These are phyloP conservation scores for Myrica gale DNA, from an alignment of 306 rosid genomes.

Conservation along the genomic window DNA sequence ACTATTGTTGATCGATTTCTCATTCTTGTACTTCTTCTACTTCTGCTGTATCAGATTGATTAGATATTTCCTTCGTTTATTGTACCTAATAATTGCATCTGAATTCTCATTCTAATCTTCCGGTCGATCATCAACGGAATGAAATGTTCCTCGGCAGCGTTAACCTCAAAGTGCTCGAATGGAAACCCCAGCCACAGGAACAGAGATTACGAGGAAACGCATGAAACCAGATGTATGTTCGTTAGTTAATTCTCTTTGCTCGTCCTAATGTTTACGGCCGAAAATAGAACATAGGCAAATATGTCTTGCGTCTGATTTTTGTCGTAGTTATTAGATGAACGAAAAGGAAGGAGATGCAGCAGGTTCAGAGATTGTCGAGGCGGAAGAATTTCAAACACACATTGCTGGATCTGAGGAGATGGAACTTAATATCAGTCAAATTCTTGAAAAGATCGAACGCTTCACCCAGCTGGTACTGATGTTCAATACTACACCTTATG, in stretches of 20 bases:
- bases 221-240: conserved; percentile 41
- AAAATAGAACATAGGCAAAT: background rate
- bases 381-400: conserved; percentile 40
- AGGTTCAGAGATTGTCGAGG: conserved; percentile 40
- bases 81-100: background rate
- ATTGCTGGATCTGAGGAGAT: conserved; percentile 61
- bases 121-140: background rate
- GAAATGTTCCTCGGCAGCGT: conserved; percentile 11
- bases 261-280: conserved; percentile 2
- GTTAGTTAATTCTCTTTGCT: conserved; percentile 1
- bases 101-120: background rate
- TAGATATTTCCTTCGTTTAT: background rate
- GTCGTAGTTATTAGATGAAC: conserved; percentile 28
- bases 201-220: conserved; percentile 49
- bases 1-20: background rate
- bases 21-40: background rate
- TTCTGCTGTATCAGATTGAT: background rate
- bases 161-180: conserved; percentile 33
- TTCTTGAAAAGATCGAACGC: conserved; percentile 63
- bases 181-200: conserved; percentile 33
- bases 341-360: conserved; percentile 44
- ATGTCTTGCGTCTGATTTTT: background rate
- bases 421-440: conserved; percentile 56
- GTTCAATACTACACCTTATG: background rate
- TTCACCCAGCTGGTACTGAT: conserved; percentile 70